A percentile compares a stretch with the other conserved stretches of the same genome.
phyloP scores from a whole-genome alignment of 2,329 filamentous ascomycete genomes.

The Botryotinia narcissicola region DNA sequence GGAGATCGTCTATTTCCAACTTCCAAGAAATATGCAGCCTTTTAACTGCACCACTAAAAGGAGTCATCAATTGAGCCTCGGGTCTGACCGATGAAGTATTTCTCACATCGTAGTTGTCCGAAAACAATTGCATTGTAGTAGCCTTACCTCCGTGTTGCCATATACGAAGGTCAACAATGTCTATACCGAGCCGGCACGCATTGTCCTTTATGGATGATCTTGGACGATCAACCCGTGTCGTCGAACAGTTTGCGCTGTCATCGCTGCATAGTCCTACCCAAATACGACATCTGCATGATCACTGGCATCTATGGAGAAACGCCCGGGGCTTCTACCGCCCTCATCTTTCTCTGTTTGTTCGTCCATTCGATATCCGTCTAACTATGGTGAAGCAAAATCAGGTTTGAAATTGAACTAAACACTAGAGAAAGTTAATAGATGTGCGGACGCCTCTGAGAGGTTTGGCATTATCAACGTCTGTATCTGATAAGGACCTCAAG shows the following conservation, averaged over 20 bases:
- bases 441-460: background rate
- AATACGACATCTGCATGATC: background rate
- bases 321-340: background rate
- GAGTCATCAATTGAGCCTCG: background rate
- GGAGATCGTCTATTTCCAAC: constrained; percentile 10
- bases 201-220: background rate
- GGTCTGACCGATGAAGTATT: background rate
- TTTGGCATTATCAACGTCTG: background rate
- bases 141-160: background rate
- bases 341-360: background rate
- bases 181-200: background rate
- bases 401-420: background rate
- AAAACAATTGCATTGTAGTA: background rate
- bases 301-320: background rate
- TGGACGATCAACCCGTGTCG: background rate
- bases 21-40: constrained; percentile 2
- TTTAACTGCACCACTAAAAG: background rate
- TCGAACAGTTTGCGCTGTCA: background rate
- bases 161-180: background rate
- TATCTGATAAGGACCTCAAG: background rate
- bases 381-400: background rate
- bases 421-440: background rate
- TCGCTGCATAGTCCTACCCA: too few relatives aligned
- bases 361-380: too few relatives aligned
- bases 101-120: background rate